Base-by-base conservation (phyloP, 768 basidiomycete species). In the Favolaschia claudopus region DNA sequence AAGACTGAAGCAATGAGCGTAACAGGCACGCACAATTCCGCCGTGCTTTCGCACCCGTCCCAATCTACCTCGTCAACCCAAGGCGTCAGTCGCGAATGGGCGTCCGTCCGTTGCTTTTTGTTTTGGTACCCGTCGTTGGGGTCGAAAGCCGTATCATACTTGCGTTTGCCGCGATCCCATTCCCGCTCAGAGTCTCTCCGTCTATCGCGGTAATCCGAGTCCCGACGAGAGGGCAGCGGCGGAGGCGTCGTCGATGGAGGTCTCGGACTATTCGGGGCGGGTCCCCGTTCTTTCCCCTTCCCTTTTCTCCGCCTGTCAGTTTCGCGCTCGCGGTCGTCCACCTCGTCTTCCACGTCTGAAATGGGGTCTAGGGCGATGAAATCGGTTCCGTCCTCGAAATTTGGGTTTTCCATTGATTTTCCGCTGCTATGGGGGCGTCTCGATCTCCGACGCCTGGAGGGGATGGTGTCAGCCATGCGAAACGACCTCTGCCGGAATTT, bases 11-110 rank as follows among this genome's bases (percentile, higher is more conserved):
- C 37, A 27, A 51, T 28, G 12, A 54, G 38, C 38, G 55, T 44
- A 38, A 56, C 7, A 19, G 27, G 45, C 13, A 83, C 90, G 54
- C 66, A 95, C 94, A 96, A 80, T 70, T 96, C 92, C 14, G 92
- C 88, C 50, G 93, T 89, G 69, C 92, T 93, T 47, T 76, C 78
- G 71, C 92, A 92, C 7, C 74, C 69, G 13, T 89, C 83, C 88
- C 91, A 91, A 63, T 93, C 85, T 9, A 95, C 79, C 8, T 82
- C 72, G 14, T 75, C 72, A 10, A 87, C 77, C 96, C 95, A 97
- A 15, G 92, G 89, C 29, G 80, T 81, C 65, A 81, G 85, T 52
- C 84, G 83, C 22, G 80, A 79, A 17, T 83, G 75, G 9, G 82
- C 82, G 43, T 85, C 76, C 46, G 78, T 67, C 29, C 82, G 75